Base-by-base conservation (phyloP, 805 yeast genomes). In the Wickerhamiella sergipiensis region DNA sequence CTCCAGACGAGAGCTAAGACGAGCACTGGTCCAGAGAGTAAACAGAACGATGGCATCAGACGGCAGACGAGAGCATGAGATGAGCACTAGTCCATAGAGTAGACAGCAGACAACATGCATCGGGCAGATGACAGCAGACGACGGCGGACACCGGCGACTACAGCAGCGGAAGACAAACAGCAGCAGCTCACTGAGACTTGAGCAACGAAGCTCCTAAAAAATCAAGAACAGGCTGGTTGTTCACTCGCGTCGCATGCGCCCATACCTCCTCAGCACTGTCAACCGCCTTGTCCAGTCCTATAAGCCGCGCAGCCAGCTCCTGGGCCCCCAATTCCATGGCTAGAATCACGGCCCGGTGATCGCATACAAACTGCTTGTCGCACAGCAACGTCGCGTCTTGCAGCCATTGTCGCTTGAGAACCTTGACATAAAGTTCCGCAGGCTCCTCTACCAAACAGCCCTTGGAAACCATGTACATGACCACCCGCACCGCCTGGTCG, bases 381-480 rank as follows among this genome's bases (percentile, higher is more conserved):
- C 52, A 47, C 50, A 57, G 43, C 3, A 43, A 38, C 44, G 46
- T 46, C 8, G 56, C 53, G 1, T 50, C 52, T 6, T 6, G 15
- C 52, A 50, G 39, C 7, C 47, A 21, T 13, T 40, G 45, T 6
- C 13, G n/a, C 10, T 26, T 38, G 2, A 50, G 39, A 3, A 59
- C 47, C 10, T 43, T 42, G 1, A 29, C 21, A 33, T 57, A 57
- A 17, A 48, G 17, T 18, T 33, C n/a, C 3, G 24, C 47, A 21
- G 53, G 45, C 47, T 57, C 52, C 17, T 56, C 59, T 13, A 52
- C 50, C 2, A 19, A 12, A 45, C 57, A 52, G 33, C 61, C 61
- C 19, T 48, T 43, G 43, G 29, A 54, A 3, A 39, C 60, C 57
- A 48, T 59, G 29, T 19, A 73, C 57, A 51, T 66, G 54, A 56